Conservation (phyloP, 148 eudicot species). For the Simmondsia chinensis region DNA sequence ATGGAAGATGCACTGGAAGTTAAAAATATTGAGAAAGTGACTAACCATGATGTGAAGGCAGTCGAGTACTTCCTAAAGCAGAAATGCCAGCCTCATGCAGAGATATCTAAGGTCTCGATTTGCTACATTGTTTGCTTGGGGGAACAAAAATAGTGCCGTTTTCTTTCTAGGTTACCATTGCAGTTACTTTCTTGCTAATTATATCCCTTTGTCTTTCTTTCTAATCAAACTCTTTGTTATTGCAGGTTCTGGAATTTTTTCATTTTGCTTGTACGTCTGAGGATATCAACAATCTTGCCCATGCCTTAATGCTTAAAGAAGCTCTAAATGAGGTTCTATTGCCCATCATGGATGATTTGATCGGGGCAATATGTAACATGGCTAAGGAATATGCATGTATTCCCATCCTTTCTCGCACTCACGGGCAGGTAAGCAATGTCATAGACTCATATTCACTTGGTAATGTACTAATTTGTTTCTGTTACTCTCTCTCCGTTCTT, state of each 20-base stretch:
- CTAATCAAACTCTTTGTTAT: neutral
- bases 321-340: constrained; percentile 37
- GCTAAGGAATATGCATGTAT: constrained; percentile 53
- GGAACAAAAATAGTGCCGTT: neutral
- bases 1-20: constrained; percentile 71
- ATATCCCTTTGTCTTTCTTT: neutral
- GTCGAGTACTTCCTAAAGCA: constrained; percentile 90
- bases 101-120: constrained; percentile 59
- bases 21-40: constrained; percentile 75
- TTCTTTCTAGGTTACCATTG: neutral
- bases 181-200: neutral
- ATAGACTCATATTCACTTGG: neutral
- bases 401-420: constrained; percentile 96
- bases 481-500: neutral
- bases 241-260: constrained; percentile 87
- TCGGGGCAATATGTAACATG: constrained; percentile 43
- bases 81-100: constrained; percentile 65
- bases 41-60: constrained; percentile 97
- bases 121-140: neutral
- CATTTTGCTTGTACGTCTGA: constrained; percentile 98
- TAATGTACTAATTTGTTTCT: neutral
- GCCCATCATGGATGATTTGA: constrained; percentile 68
- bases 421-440: constrained; percentile 63
- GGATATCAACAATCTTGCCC: constrained; percentile 95
- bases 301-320: constrained; percentile 86